phyloP scores from a whole-genome alignment of 768 basidiomycete species.

The Suillus decipiens region DNA sequence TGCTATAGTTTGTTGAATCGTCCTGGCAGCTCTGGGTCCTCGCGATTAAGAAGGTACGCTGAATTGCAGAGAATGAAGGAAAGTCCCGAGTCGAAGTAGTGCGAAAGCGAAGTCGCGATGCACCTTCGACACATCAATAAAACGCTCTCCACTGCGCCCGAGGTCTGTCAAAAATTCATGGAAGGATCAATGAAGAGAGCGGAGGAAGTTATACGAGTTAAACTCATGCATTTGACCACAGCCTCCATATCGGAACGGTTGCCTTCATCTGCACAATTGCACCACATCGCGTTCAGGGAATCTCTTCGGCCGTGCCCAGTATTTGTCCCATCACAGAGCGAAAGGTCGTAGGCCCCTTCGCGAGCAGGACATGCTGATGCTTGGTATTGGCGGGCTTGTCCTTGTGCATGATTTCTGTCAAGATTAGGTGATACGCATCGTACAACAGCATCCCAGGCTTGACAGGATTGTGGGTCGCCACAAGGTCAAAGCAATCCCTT shows the following conservation, averaged over 20 bases:
- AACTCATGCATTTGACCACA: slow-evolving; percentile 7
- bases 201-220: slow-evolving; percentile 5
- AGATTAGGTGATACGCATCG: background rate
- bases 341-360: slow-evolving; percentile 10
- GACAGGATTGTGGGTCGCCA: background rate
- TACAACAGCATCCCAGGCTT: background rate
- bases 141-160: no score
- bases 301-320: background rate
- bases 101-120: no score
- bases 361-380: background rate
- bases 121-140: no score
- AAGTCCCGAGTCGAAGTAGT: no score
- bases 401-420: background rate
- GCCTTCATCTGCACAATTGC: background rate
- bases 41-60: no score
- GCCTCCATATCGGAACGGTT: background rate
- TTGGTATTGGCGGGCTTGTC: background rate
- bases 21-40: no score
- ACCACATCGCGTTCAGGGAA: background rate
- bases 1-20: no score
- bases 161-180: slow-evolving; percentile 24
- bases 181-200: slow-evolving; percentile 30
- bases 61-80: no score
- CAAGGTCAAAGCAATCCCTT: background rate
- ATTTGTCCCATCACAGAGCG: background rate